Percentiles rank a stretch among this genome's conserved stretches.
These are phyloP conservation scores for Austroboletus rostrupii DNA, from an alignment of 1,284 basidiomycete genomes.

Conservation along the genomic window DNA sequence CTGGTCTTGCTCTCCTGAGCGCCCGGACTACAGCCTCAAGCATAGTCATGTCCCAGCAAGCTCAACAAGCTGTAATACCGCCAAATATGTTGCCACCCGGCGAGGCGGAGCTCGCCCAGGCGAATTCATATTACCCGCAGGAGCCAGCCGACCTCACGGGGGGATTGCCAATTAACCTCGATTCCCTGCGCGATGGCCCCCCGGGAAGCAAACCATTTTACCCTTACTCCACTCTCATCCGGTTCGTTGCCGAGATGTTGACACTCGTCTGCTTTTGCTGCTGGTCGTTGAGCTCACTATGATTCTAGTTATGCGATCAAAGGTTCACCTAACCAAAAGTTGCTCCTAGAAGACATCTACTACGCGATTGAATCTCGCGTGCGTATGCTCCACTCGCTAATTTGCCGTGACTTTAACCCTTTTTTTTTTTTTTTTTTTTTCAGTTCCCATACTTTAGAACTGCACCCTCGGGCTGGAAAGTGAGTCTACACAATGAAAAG, in stretches of 20 bases:
- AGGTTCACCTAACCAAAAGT: constrained; percentile 77
- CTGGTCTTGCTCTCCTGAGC: constrained; percentile 7
- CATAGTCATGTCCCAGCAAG: constrained; percentile 34
- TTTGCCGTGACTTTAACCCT: constrained; percentile 12
- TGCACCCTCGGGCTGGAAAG: constrained; percentile 83
- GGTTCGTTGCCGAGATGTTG: constrained; percentile 42
- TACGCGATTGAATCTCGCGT: constrained; percentile 83
- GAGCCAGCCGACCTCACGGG: constrained; percentile 72
- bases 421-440: constrained; percentile 4
- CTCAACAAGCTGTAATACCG: constrained; percentile 41
- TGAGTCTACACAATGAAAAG: constrained; percentile 35
- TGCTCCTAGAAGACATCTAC: constrained; percentile 81
- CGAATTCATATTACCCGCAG: constrained; percentile 66
- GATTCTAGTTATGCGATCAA: constrained; percentile 74
- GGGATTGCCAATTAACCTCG: constrained; percentile 77
- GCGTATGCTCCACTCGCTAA: constrained; percentile 29
- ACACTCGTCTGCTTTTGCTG: not conserved
- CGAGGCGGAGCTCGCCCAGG: constrained; percentile 45
- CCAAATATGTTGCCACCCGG: constrained; percentile 38
- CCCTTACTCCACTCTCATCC: constrained; percentile 81
- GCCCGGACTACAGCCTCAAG: constrained; percentile 6
- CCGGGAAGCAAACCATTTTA: constrained; percentile 84
- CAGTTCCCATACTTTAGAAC: constrained; percentile 82
- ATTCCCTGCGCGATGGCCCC: constrained; percentile 76
- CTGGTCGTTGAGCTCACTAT: constrained; percentile 5